Base-by-base conservation (phyloP, 2,329 filamentous ascomycete species). In the Talaromyces sp. region DNA sequence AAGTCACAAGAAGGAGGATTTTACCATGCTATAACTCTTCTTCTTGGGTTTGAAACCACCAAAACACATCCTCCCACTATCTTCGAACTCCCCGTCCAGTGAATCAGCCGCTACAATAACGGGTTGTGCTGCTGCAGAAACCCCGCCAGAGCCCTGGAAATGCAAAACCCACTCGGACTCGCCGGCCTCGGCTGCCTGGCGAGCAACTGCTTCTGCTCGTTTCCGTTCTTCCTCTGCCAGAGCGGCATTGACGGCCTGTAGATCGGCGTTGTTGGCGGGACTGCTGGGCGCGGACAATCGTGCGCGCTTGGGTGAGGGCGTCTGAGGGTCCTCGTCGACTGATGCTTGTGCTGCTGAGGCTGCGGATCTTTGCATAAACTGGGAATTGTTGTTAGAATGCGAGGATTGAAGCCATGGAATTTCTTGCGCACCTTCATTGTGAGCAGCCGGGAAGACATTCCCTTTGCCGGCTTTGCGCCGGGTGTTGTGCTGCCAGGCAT, bases 331-430 rank as follows among this genome's bases (percentile, higher is more conserved):
- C 7, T 83, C 76, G 60, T 85, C 81, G 74, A 54, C 80, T 73
- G 62, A 78, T 58, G 70, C 62, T 69, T 76, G 35, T 63, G 75
- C 71, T 5, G 77, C 79, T 26, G 87, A 84, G 55, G 88, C 86
- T 55, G 87, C 88, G 64, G 90, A 89, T 69, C 92, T 85, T 80
- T 96, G 92, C 92, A 97, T 97, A 73, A 97, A 97, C 80, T 86
- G 56, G 27, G 24, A 26, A 52, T 24, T 51, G 26, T 59, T 68
- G 56, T 64, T 24, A 35, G 21, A 54, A 46, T 58, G 27, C 12
- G 12, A 19, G 32, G 27, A 60, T 61, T 24, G 29, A 31, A 32
- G 2, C 43, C 57, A 35, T 68, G 41, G 31, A 50, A 32, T 38
- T n/a, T 38, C 35, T n/a, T 38, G 5, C 19, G 29, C 50, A 81